Base-by-base conservation (phyloP, 768 basidiomycete genomes). In the Pleurotus cornucopiae region DNA sequence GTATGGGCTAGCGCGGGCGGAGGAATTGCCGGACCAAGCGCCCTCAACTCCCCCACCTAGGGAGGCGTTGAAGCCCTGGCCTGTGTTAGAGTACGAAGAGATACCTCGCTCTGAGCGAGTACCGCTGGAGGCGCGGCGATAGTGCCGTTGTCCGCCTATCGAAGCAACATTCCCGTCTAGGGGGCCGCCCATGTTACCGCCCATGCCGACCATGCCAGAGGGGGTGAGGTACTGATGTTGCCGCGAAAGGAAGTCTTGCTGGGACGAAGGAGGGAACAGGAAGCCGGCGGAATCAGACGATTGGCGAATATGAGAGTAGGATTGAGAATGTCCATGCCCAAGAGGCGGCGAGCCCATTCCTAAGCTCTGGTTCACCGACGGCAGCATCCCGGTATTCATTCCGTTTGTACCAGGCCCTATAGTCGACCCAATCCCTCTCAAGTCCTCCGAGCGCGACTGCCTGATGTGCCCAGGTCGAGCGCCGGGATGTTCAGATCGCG, bases 1-100 rank as follows among this genome's bases (percentile, higher is more conserved):
- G 64, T 86, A 90, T 2, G 84, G 89, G 49, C 77, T 83, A 2
- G 80, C 69, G 2, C 85, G 74, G 40, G 61, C 63, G 26, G 75
- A 76, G 12, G 65, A 66, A 52, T 66, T 56, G 9, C 66, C 70
- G 25, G 73, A 70, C 70, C 72, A 71, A 9, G 55, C 60, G 53
- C 26, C 67, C 60, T 4, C 49, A 16, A 16, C 66, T 67, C 30
- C 30, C 2, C 30, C 30, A 4, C 30, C 30, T 2, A 34, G 30
- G 30, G 30, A 34, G 30, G 9, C 9, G 30, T 34, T 34, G 30
- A 34, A 34, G 9, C 7, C 30, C 0, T 7, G 30, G 30, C 30
- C 30, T 11, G 30, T 11, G 30, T 34, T 34, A 11, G 30, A 34
- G 11, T n/a, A 49, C 34, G 51, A 18, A n/a, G 37, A 39, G 2